phyloP scores from a whole-genome alignment of 2,329 filamentous ascomycete genomes.

The Fusarium sp. region DNA sequence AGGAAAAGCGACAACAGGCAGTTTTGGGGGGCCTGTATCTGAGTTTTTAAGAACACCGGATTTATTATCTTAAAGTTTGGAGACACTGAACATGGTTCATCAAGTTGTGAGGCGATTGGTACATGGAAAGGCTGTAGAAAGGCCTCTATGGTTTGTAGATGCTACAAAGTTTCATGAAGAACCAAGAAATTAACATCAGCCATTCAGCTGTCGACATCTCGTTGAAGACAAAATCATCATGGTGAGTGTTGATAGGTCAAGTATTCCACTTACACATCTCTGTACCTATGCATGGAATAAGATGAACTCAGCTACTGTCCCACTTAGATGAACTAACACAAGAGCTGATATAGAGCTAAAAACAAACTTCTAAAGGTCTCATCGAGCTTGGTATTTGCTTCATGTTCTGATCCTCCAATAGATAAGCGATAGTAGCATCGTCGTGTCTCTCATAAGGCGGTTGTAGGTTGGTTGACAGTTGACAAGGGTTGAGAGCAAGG shows the following conservation, averaged over 20 bases:
- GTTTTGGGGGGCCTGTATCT: not conserved
- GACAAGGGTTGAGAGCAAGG: constrained; percentile 10
- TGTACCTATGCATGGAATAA: not conserved
- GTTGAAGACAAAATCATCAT: not conserved
- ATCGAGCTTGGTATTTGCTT: not conserved
- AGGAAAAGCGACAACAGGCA: not conserved
- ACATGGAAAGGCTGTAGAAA: not conserved
- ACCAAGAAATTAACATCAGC: not conserved
- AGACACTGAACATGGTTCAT: not conserved
- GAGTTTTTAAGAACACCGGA: not conserved
- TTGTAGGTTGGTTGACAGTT: not conserved
- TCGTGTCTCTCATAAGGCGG: not conserved
- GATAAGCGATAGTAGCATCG: not conserved
- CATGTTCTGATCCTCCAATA: not conserved
- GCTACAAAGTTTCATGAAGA: not conserved
- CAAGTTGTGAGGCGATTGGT: not conserved
- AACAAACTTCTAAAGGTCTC: not conserved
- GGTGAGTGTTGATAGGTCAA: not conserved
- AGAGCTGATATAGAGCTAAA: too few relatives aligned
- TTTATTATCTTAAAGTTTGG: not conserved
- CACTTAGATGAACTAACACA: too few relatives aligned
- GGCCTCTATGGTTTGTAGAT: not conserved
- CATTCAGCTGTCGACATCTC: not conserved
- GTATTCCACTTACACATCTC: not conserved
- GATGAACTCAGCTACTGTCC: not conserved